Evolutionary conservation across 129 eudicot species (phyloP).

Genomic region (Silybum marianum): DNA sequence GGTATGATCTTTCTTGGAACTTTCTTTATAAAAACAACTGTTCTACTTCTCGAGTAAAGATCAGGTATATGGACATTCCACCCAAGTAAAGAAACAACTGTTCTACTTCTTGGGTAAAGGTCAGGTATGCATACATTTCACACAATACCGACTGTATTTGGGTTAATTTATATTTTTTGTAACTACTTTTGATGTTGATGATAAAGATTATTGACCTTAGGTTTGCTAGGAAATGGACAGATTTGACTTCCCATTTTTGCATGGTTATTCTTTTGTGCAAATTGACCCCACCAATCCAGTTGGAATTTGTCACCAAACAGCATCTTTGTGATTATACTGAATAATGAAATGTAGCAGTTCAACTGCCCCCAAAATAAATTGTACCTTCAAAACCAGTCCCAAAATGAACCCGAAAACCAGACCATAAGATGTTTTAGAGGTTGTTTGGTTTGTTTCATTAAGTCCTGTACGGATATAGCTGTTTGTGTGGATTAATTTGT

Average conservation of each 20-base stretch:
- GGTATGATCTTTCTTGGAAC: not conserved
- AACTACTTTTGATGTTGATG: constrained; percentile 10
- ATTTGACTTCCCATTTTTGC: constrained; percentile 2
- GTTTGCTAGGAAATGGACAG: not conserved
- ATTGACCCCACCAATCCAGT: constrained; percentile 6
- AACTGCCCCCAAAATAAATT: constrained; percentile 24
- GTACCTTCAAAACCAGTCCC: not conserved
- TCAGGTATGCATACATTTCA: no score
- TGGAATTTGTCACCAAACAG: constrained; percentile 19
- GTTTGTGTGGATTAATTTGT: no score
- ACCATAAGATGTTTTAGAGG: not conserved
- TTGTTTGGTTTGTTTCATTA: no score
- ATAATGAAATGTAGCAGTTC: constrained; percentile 27
- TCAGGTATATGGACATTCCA: no score
- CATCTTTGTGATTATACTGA: constrained; percentile 8
- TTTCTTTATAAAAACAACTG: not conserved
- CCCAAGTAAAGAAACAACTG: no score
- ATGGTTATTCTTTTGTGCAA: constrained; percentile 11
- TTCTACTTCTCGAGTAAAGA: not conserved
- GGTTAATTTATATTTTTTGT: not conserved
- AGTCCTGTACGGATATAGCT: no score
- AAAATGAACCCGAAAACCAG: not conserved
- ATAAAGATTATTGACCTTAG: not conserved
- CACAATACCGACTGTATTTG: not conserved
- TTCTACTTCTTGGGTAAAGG: no score